Base-by-base conservation (phyloP, 2,329 filamentous ascomycete species). In the Fusarium sp. region DNA sequence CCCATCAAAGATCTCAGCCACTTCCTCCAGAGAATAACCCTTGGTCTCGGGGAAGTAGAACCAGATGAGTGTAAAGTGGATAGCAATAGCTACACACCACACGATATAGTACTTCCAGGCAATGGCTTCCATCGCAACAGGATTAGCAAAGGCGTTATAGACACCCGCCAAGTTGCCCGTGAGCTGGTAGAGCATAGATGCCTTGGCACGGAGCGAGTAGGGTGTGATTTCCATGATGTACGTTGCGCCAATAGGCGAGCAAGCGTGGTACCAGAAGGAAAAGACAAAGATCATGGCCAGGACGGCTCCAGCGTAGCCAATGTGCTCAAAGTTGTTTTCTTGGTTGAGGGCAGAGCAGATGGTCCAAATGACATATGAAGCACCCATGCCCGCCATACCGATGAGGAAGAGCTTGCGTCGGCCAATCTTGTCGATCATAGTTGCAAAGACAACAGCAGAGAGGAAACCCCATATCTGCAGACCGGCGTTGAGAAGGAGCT, bases 161-260 rank as follows among this genome's bases (percentile, higher is more conserved):
- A 74, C 54, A 7, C 70, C 65, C 0, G 69, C 72, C 26, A 71
- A 47, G 35, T 74, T 73, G 2, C 68, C 67, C 0, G 65, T 68
- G 2, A 75, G 38, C 35, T 74, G 68, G 35, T 70, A 75, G 3
- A 75, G 8, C 64, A 71, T 74, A 1, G 69, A 68, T 1, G 71
- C 70, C 42, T 71, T 72, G 1, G 71, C 65, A 4, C 73, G 73
- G 0, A 75, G 71, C 0, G 70, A 72, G 43, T 74, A 75, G 0
- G 71, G 69, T 0, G 79, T 73, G 51, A 82, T 78, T 55, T 83
- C 81, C 56, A 79, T 77, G 24, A 76, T 75, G 61, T 83, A 83
- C 6, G 76, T 76, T 15, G 80, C 74, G 1, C 78, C 72, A 9
- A 82, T 72, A 24, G 78, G 77, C 5, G 76, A 77, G 65, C 74